Base-by-base conservation (phyloP, 2,329 filamentous ascomycete species). In the Venturia carpophila region DNA sequence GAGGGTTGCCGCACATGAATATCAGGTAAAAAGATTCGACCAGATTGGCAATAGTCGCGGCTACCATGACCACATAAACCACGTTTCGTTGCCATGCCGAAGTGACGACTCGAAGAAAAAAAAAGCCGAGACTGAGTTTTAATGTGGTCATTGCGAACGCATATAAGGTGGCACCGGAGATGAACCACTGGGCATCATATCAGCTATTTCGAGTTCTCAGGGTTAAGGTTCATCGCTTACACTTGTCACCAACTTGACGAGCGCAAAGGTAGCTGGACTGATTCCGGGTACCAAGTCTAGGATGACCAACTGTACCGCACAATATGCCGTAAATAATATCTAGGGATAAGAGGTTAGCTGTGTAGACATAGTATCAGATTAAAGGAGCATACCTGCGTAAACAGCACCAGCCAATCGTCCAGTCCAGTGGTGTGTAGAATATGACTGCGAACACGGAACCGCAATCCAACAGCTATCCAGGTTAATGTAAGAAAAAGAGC, bases 111-210 rank as follows among this genome's bases (percentile, higher is more conserved):
- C 79, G 76, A 9, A 76, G 71, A 68, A 79, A 79, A 70, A 79
- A 79, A 37, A 79, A 67, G 10, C 74, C 77, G 6, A 80, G 69
- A 1, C 78, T 79, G 34, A 79, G 73, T 67, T 80, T 80, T 66
- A 79, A 68, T 21, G 75, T 68, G 66, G 77, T 74, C 67, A 77
- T 74, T 0, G 76, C 52, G 7, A 34, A n/a, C 7, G 30, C 27
- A 19, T 58, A 58, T 37, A 6, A 19, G 5, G 30, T 30, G 37
- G 52, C 15, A 27, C 30, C 52, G 15, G 52, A 19, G 1, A 75
- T 68, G 1, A 71, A 69, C 69, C 72, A 73, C 67, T 74, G 30
- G 27, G n/a, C 21, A 75, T 17, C 5, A n/a, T 39, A 34, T 55
- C 17, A 56, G 62, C 47, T 19, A 21, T 37, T 37, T 3, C n/a